Base-by-base conservation (phyloP, 2,329 filamentous ascomycete genomes). In the Capronia americana region DNA sequence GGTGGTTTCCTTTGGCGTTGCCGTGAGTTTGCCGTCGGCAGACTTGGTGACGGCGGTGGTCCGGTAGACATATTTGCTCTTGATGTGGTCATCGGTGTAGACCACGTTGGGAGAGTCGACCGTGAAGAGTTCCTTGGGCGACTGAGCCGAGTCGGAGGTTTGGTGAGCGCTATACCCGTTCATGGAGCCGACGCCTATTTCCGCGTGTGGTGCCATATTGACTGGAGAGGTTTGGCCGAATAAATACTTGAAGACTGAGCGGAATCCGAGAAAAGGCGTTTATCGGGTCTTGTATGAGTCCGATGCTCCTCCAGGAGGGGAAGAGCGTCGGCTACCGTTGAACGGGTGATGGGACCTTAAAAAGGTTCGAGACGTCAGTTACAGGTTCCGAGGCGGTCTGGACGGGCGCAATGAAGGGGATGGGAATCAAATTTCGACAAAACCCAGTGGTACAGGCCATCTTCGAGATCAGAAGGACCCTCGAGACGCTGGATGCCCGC, bases 21-120 rank as follows among this genome's bases (percentile, higher is more conserved):
- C 95, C 67, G 93, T 86, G 79, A 90, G 90, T 80, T 90, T 91
- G 78, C 93, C 93, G 74, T 89, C 84, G 73, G 84, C 85, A 75
- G 87, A 85, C 76, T 87, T 86, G 73, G 87, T 86, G 75, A 99
- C 90, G 74, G 88, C 87, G 65, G 95, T 98, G 75, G 95, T 98
- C 79, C 93, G 92, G 83, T 99, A 99, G 73, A 91, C 92, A 84
- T 98, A 99, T 83, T 91, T 93, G 82, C 92, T 96, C 78, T 87
- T 90, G 85, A 99, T 98, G 76, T 92, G 89, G 73, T 86, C 82
- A 78, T 95, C 90, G 69, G 92, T 92, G 85, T 99, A 99, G 73
- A 86, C 85, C 73, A 99, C 95, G 77, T 97, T 96, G 78, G 94
- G 92, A 70, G 94, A 97, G 78, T 91, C 86, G 78, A 99, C 95